Base-by-base conservation (phyloP, 2,329 filamentous ascomycete genomes). In the Claviceps maximensis region DNA sequence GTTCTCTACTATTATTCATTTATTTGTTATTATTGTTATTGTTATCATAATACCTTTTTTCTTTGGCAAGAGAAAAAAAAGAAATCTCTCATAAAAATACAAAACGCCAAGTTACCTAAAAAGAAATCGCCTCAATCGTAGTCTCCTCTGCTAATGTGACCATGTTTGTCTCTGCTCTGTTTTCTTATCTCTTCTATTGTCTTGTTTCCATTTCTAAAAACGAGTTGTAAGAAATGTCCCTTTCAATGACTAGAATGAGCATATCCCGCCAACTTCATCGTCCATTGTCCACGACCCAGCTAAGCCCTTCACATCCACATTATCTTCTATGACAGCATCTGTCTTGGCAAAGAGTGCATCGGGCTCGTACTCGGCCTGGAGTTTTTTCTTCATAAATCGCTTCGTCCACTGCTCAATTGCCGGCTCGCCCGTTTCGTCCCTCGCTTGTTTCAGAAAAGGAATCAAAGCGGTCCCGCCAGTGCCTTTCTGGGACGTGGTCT, bases 401-500 rank as follows among this genome's bases (percentile, higher is more conserved):
- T 67, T 73, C 0, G 79, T 76, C 82, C 81, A 84, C 50, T 74
- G 71, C 60, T 80, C 77, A 40, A 97, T 84, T 1, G 90, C 89
- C 1, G 89, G 89, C 67, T 97, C 91, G 17, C 88, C 87, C 0
- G 93, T 98, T 74, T 98, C 93, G 62, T 98, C 90, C 29, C 93
- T 79, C 4, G 93, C 93, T 70, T 98, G 93, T 70, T 97, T 96
- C 56, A 98, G 74, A 69, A 98, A 98, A 0, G 91, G 88, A 53
- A 98, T 96, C 53, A 98, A 73, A 0, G 90, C 87, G 0, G 93
- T 97, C 17, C 93, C 93, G 15, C 93, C 93, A 0, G 93, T 98
- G 2, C 93, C 93, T 46, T 86, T 87, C 29, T 95, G 77, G 50
- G 84, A 84, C 62, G 72, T 71, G 56, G 75, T 71, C 48, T 72